Conservation (phyloP, 2,329 filamentous ascomycete genomes). For the Trichoderma koningii region DNA sequence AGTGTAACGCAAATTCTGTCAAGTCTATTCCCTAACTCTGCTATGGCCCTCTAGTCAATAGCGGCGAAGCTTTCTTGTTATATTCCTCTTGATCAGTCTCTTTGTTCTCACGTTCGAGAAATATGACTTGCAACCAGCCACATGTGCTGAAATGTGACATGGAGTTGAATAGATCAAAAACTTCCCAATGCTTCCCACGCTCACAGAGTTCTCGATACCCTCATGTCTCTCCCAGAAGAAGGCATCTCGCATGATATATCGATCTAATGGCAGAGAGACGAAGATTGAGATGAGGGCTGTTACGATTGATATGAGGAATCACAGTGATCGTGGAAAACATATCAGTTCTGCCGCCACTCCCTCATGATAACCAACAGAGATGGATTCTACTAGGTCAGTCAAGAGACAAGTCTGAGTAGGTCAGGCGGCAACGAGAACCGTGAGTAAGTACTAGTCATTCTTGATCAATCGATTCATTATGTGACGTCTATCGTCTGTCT, state of each 20-base stretch:
- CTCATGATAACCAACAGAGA: neutral
- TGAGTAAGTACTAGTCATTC: neutral
- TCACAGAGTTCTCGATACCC: neutral
- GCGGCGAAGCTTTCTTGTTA: too few relatives aligned
- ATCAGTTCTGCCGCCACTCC: too few relatives aligned
- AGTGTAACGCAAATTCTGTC: too few relatives aligned
- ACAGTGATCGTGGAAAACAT: conserved; percentile 4
- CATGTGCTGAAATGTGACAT: neutral
- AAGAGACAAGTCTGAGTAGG: conserved; percentile 5
- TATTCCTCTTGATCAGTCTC: too few relatives aligned
- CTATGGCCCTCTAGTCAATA: too few relatives aligned
- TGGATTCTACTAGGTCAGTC: neutral
- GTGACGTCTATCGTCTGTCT: too few relatives aligned
- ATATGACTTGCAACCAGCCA: too few relatives aligned
- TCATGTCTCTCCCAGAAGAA: neutral
- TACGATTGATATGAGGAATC: conserved; percentile 16
- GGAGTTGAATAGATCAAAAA: neutral
- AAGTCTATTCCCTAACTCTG: too few relatives aligned
- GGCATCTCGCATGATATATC: conserved; percentile 18
- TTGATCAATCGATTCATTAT: too few relatives aligned
- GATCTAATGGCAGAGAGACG: conserved; percentile 1
- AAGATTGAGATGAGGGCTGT: conserved; percentile 15
- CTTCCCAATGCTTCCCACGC: neutral
- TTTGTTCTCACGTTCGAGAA: neutral
- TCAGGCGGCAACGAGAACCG: conserved; percentile 18